phyloP scores from a whole-genome alignment of 2,329 filamentous ascomycete species.

The Claviceps quebecensis region DNA sequence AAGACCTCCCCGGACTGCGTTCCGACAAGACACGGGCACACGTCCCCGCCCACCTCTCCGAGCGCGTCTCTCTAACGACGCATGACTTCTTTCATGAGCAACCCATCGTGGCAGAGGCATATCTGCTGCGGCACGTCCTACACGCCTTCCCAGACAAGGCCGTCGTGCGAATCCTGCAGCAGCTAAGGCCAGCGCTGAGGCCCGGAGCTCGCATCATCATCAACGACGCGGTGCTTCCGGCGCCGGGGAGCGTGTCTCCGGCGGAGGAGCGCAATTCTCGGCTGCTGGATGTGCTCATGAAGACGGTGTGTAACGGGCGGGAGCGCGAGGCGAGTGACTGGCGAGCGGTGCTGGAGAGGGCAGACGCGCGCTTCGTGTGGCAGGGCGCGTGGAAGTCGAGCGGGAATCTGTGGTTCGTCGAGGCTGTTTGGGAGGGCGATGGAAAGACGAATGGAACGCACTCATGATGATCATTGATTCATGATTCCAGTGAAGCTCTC shows the following conservation, averaged over 20 bases:
- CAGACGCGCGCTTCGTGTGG: slow-evolving; percentile 24
- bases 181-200: slow-evolving; percentile 34
- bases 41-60: slow-evolving; percentile 18
- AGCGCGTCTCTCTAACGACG: slow-evolving; percentile 23
- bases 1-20: slow-evolving; percentile 31
- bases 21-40: slow-evolving; percentile 17
- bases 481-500: too few species aligned
- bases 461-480: too few species aligned
- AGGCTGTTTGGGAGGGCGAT: slow-evolving; percentile 18
- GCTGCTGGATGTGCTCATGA: slow-evolving; percentile 32
- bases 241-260: slow-evolving; percentile 15
- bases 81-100: slow-evolving; percentile 42
- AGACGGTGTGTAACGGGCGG: slow-evolving; percentile 30
- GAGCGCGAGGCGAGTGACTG: slow-evolving; percentile 32
- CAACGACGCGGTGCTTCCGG: slow-evolving; percentile 22
- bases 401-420: slow-evolving; percentile 22
- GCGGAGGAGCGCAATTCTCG: slow-evolving; percentile 25
- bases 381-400: slow-evolving; percentile 15
- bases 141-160: slow-evolving; percentile 41
- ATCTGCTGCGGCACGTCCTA: slow-evolving; percentile 40
- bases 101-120: slow-evolving; percentile 34
- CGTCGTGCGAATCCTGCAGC: slow-evolving; percentile 26
- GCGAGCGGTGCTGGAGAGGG: slow-evolving; percentile 23
- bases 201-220: slow-evolving; percentile 29
- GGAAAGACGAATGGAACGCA: not conserved